Base-by-base conservation (phyloP, 108 stramenopile species). In the Epipyxis sp. region DNA sequence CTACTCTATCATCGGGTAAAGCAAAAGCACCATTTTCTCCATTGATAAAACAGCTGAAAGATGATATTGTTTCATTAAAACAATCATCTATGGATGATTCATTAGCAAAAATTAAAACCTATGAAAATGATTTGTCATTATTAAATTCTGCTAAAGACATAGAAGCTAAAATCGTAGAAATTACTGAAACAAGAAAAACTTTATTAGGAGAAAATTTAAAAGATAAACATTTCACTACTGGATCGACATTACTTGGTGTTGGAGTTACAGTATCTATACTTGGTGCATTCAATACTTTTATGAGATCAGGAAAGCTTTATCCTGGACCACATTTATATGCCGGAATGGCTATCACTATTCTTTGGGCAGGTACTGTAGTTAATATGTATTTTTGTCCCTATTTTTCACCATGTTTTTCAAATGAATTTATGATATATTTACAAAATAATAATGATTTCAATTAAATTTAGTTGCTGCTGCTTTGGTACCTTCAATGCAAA, bases 321-420 rank as follows among this genome's bases (percentile, higher is more conserved):
- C 97, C 97, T 39, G 97, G 97, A 25, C 94, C 97, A 43, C 97
- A 97, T 82, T 87, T 97, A 20, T 97, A 97, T 71, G 97, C 94
- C 39, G 97, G 97, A 35, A 95, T 94, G 59, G 97, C 91, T 32
- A 86, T 96, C 16, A 94, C 95, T 0, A 90, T 91, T 27, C 83
- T 95, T 27, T 97, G 97, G 97, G 92, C 93, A 50, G 46, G 46
- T 50, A 50, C 20, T 6, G 20, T 50, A 20, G 46, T 13, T 50
- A 20, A 50, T 50, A 20, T n/a, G n/a, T n/a, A n/a, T n/a, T n/a
- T n/a, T n/a, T n/a, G n/a, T n/a, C n/a, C n/a, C n/a, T n/a, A n/a
- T n/a, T n/a, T n/a, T n/a, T n/a, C n/a, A n/a, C n/a, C n/a, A n/a
- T n/a, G n/a, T n/a, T n/a, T n/a, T n/a, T n/a, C n/a, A n/a, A n/a